Evolutionary conservation across 108 stramenopile genomes (phyloP), one percentile per base, ranked within the genome.

Genomic region (Nannochloropsis gaditana): DNA sequence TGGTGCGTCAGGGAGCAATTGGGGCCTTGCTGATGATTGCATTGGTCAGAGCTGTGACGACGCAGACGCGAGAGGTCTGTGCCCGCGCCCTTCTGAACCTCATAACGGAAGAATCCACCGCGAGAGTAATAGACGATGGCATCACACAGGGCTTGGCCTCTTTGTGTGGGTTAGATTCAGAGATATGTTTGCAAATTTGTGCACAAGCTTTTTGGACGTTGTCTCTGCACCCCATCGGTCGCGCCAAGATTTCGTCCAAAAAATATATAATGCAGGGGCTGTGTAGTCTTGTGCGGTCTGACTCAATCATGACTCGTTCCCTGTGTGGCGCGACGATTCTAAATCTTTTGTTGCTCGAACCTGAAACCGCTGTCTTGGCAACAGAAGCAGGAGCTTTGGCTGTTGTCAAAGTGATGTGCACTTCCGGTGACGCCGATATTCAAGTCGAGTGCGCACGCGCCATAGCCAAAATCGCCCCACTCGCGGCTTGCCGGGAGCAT

Each of bases 41-140:
- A 2, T 41, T 89, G 86, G 88, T 89, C 83, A 85, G 88, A 45
- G 83, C 83, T 80, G 88, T 89, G 43, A 86, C 82, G 17, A 80
- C 82, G 21, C 81, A 86, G 82, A 89, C 88, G 42, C 86, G 85
- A 82, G 85, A 86, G 50, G 81, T 89, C 5, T 89, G 88, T 79
- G 88, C 88, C 43, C 86, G 85, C 21, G 88, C 88, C 21, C 85
- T 89, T 21, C 88, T 89, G 80, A 89, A 89, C 45, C 82, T 89
- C 45, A 44, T 89, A 9, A 44, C 86, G 44, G 85, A 85, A 21
- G 88, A 89, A 17, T 86, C 88, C 15, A 73, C 59, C 8, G 59
- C 59, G 6, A 73, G n/a, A 6, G 59, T 73, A 15, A 73, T 73
- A 4, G 59, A 73, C 59, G 15, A n/a, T 73, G 59, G 59, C 59